Evolutionary conservation across 192 early-diverging fungal species (phyloP).

Genomic region (Coemansia sp.): DNA sequence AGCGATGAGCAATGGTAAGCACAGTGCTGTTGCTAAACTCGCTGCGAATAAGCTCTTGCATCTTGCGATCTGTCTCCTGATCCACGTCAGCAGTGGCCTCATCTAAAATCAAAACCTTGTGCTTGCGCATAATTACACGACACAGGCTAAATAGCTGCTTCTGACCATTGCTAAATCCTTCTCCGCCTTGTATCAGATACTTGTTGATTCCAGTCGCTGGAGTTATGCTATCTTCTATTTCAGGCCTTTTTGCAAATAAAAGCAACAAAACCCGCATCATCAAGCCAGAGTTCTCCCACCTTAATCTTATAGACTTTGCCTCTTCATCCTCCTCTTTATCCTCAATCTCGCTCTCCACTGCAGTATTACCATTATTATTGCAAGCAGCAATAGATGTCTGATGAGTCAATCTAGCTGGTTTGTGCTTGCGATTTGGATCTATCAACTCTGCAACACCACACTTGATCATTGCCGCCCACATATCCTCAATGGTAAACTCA

Average conservation of each 20-base stretch:
- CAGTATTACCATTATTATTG: not conserved
- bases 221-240: not conserved
- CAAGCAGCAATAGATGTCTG: not conserved
- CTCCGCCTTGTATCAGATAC: conserved; percentile 24
- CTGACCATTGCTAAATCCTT: conserved; percentile 52
- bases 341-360: conserved; percentile 28
- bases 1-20: conserved; percentile 69
- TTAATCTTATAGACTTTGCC: not conserved
- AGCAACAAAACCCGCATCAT: not conserved
- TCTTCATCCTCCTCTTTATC: not conserved
- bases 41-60: conserved; percentile 43
- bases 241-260: not conserved
- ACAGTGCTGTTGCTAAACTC: conserved; percentile 55
- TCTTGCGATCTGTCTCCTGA: conserved; percentile 3
- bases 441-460: conserved; percentile 4
- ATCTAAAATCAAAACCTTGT: conserved; percentile 62
- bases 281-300: not conserved
- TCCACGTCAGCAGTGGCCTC: conserved; percentile 70
- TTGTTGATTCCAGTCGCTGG: not conserved
- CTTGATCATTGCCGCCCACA: conserved; percentile 63
- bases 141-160: conserved; percentile 65
- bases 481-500: conserved; percentile 52
- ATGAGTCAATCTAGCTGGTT: not conserved
- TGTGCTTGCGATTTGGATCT: not conserved
- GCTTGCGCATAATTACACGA: conserved; percentile 55